Conservation (phyloP, 164 flowering plant species). For the Protea cynaroides region DNA sequence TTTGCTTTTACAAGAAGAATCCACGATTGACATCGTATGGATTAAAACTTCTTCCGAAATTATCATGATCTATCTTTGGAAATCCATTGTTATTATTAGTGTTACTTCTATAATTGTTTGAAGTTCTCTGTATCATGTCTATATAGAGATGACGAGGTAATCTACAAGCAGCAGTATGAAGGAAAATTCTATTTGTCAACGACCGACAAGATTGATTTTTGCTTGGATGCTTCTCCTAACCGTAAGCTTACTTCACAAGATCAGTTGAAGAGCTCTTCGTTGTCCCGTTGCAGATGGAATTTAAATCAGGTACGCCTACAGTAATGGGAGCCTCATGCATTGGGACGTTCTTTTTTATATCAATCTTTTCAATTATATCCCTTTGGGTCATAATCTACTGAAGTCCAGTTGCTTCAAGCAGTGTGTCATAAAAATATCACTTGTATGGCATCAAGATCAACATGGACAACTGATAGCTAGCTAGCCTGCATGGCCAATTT, state of each 20-base stretch:
- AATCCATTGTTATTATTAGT: conserved; percentile 7
- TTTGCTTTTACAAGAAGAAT: conserved; percentile 51
- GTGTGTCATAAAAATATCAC: too few relatives aligned
- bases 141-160: conserved; percentile 40
- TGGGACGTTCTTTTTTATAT: too few relatives aligned
- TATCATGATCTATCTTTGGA: conserved; percentile 2
- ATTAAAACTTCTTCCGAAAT: conserved; percentile 23
- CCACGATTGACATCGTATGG: conserved; percentile 35
- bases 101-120: neutral
- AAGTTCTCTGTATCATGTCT: neutral
- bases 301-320: conserved; percentile 95
- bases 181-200: conserved; percentile 41
- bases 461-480: too few relatives aligned
- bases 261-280: conserved; percentile 36
- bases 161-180: conserved; percentile 22
- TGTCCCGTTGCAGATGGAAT: conserved; percentile 53
- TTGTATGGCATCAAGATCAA: too few relatives aligned
- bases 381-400: too few relatives aligned
- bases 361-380: too few relatives aligned
- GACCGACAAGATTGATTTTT: conserved; percentile 21
- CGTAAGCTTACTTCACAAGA: conserved; percentile 42
- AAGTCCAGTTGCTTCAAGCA: too few relatives aligned
- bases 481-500: too few relatives aligned
- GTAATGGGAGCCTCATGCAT: too few relatives aligned
- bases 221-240: conserved; percentile 62